phyloP scores from a whole-genome alignment of 805 yeast genomes.

The Diddensiella caesifluorescens region DNA sequence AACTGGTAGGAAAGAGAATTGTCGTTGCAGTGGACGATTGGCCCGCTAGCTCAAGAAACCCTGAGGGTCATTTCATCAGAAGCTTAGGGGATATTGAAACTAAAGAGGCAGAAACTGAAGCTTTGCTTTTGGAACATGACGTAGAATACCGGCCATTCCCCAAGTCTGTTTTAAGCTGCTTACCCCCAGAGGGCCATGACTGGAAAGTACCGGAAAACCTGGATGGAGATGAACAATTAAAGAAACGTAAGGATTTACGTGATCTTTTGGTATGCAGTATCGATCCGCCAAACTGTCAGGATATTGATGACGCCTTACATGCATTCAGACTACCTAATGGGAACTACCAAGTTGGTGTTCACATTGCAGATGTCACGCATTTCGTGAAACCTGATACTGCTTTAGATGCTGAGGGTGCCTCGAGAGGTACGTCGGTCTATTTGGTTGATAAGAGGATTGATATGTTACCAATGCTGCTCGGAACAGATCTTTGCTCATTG shows the following conservation, averaged over 20 bases:
- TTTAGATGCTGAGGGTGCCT: slow-evolving; percentile 90
- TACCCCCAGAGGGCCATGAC: slow-evolving; percentile 87
- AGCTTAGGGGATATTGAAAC: slow-evolving; percentile 86
- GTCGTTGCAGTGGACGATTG: slow-evolving; percentile 91
- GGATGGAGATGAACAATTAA: slow-evolving; percentile 33
- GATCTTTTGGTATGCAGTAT: slow-evolving; percentile 89
- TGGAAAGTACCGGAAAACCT: slow-evolving; percentile 81
- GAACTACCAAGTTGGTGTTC: slow-evolving; percentile 95
- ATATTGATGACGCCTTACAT: slow-evolving; percentile 97
- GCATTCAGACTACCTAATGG: slow-evolving; percentile 84
- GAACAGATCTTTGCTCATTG: slow-evolving; percentile 93
- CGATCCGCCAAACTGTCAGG: slow-evolving; percentile 98
- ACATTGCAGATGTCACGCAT: slow-evolving; percentile 97
- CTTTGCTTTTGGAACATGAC: slow-evolving; percentile 86
- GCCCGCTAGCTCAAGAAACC: slow-evolving; percentile 78
- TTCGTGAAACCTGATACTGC: slow-evolving; percentile 92
- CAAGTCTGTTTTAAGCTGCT: slow-evolving; percentile 82
- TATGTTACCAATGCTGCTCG: slow-evolving; percentile 92
- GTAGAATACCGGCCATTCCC: slow-evolving; percentile 96
- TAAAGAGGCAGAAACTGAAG: slow-evolving; percentile 94
- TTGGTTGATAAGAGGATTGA: slow-evolving; percentile 97
- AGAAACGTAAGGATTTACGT: slow-evolving; percentile 75
- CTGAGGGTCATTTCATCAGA: slow-evolving; percentile 93
- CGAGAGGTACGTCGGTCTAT: slow-evolving; percentile 96
- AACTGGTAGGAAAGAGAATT: slow-evolving; percentile 80